phyloP scores from a whole-genome alignment of 1,284 basidiomycete genomes.

The Prillingera fragicola region DNA sequence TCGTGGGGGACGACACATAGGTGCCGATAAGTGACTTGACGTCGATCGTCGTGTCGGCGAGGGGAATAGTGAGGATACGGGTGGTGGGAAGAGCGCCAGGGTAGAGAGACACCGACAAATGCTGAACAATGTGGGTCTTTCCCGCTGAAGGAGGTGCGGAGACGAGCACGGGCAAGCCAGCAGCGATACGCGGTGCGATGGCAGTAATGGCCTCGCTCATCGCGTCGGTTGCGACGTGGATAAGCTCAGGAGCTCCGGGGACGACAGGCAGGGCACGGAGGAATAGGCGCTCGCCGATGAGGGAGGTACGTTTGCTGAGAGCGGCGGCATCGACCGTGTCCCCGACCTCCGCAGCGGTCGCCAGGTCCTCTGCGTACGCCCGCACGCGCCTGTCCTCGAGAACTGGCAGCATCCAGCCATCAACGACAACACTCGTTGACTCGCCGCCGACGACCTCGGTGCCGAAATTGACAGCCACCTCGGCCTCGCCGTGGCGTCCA shows the following conservation, averaged over 20 bases:
- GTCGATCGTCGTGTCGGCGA: conserved; percentile 91
- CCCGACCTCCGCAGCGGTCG: neutral
- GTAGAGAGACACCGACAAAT: conserved; percentile 62
- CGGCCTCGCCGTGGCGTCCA: too few relatives aligned
- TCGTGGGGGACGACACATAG: conserved; percentile 79
- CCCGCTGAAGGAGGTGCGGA: conserved; percentile 86
- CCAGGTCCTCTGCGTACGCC: conserved; percentile 4
- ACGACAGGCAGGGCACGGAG: conserved; percentile 49
- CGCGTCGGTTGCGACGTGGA: conserved; percentile 64
- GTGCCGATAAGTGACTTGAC: conserved; percentile 90
- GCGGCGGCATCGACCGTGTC: conserved; percentile 47
- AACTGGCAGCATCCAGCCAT: conserved; percentile 73
- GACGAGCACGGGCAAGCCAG: conserved; percentile 72
- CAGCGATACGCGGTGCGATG: conserved; percentile 62
- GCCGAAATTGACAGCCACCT: conserved; percentile 58
- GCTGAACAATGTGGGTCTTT: conserved; percentile 74
- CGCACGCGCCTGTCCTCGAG: conserved; percentile 59
- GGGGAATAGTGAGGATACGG: conserved; percentile 70
- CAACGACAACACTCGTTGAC: conserved; percentile 50
- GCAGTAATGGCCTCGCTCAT: conserved; percentile 57
- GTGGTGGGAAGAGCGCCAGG: conserved; percentile 52
- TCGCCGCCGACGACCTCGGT: conserved; percentile 49
- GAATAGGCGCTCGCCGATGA: conserved; percentile 21
- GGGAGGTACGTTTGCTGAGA: conserved; percentile 49
- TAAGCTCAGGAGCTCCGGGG: too few relatives aligned